phyloP scores from a whole-genome alignment of 1,284 basidiomycete genomes.

The Marasmius sp. region DNA sequence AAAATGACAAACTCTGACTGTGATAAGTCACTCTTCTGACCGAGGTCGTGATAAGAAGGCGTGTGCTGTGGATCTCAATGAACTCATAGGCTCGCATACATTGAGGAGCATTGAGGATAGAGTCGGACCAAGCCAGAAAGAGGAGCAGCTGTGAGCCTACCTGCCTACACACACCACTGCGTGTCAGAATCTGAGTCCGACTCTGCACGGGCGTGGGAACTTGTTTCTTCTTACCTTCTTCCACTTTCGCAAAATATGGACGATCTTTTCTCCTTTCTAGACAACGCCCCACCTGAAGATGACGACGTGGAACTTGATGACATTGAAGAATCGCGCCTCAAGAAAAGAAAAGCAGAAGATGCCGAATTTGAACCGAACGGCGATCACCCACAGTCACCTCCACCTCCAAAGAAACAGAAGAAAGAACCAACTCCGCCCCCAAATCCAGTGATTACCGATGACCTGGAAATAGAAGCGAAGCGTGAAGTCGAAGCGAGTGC shows the following conservation, averaged over 20 bases:
- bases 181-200: too few species aligned
- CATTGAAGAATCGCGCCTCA: constrained; percentile 7
- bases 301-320: constrained; percentile 17
- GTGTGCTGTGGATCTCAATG: too few species aligned
- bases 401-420: constrained; percentile 1
- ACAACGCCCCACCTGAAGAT: constrained; percentile 29
- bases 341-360: constrained; percentile 35
- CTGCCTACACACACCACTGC: too few species aligned
- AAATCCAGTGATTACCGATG: constrained; percentile 79
- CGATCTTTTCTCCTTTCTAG: constrained; percentile 44
- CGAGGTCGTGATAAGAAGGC: too few species aligned
- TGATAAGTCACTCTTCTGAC: too few species aligned
- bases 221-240: too few species aligned
- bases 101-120: too few species aligned
- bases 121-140: too few species aligned
- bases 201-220: too few species aligned
- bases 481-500: constrained; percentile 85
- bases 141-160: too few species aligned
- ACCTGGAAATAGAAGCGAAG: constrained; percentile 88
- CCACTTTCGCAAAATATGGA: constrained; percentile 1
- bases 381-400: constrained; percentile 6
- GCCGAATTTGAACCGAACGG: not conserved
- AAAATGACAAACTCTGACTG: too few species aligned
- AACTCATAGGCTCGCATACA: too few species aligned
- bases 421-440: constrained; percentile 38